Conservation (phyloP, 192 early-diverging fungal genomes). For the Haplosporangium gracile region DNA sequence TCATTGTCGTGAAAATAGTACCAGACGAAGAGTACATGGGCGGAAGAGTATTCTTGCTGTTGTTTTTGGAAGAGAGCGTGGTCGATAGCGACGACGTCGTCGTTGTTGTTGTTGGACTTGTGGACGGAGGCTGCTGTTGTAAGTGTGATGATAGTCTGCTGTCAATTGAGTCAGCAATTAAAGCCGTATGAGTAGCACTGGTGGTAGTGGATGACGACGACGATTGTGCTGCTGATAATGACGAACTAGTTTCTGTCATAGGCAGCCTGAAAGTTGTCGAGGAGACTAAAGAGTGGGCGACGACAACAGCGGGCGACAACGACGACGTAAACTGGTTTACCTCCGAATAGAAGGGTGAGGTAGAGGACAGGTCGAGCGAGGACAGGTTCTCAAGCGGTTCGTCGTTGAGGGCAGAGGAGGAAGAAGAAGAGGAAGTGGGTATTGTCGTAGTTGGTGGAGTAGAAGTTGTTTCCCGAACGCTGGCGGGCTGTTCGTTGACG, state of each 20-base stretch:
- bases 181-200: neutral
- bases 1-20: neutral
- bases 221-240: neutral
- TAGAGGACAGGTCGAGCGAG: neutral
- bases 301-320: neutral
- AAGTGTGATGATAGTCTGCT: neutral
- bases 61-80: neutral
- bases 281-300: neutral
- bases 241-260: neutral
- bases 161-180: neutral
- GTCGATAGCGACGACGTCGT: neutral
- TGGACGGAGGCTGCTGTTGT: neutral
- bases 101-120: neutral
- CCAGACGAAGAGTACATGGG: neutral
- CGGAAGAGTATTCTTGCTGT: neutral
- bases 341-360: neutral
- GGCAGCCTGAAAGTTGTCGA: neutral
- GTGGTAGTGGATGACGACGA: neutral
- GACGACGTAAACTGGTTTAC: neutral
- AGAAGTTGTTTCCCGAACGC: neutral
- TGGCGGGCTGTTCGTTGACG: neutral
- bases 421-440: neutral
- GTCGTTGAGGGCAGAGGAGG: neutral
- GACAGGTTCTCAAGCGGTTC: slow-evolving; percentile 6
- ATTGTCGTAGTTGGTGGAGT: neutral